Evolutionary conservation across 495 filamentous ascomycete genomes (phyloP).

Genomic region (Peziza echinospora): DNA sequence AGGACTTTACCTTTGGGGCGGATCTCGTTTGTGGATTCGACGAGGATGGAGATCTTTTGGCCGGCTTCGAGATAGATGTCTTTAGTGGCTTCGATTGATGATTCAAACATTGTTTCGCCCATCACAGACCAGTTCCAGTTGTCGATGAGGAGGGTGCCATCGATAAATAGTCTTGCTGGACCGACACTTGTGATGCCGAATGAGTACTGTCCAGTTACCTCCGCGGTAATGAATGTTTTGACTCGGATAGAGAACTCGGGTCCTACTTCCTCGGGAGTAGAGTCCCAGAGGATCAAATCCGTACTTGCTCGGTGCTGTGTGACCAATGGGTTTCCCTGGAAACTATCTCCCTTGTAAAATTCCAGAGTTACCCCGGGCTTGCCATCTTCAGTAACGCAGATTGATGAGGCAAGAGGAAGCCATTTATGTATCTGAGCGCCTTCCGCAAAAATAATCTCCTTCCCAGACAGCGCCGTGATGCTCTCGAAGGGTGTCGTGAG

Average conservation of each 20-base stretch:
- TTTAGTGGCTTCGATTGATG: constrained; percentile 33
- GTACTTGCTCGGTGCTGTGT: constrained; percentile 35
- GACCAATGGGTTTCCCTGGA: constrained; percentile 32
- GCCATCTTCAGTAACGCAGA: constrained; percentile 33
- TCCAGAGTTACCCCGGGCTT: constrained; percentile 38
- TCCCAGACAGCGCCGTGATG: constrained; percentile 25
- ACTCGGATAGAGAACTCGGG: constrained; percentile 39
- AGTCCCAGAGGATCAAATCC: constrained; percentile 49
- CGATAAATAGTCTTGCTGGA: constrained; percentile 44
- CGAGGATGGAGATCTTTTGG: constrained; percentile 27
- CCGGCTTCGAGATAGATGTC: constrained; percentile 30
- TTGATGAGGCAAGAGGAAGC: constrained; percentile 38
- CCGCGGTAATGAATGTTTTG: constrained; percentile 32
- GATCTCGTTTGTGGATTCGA: constrained; percentile 41
- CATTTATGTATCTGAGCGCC: constrained; percentile 42
- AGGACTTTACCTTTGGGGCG: too few relatives aligned
- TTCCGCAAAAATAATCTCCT: constrained; percentile 29
- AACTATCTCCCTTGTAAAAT: constrained; percentile 40
- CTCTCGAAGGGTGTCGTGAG: constrained; percentile 36
- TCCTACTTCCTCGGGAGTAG: constrained; percentile 37
- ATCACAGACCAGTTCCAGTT: constrained; percentile 49
- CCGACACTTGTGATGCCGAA: constrained; percentile 60
- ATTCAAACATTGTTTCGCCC: constrained; percentile 40
- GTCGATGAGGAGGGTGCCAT: constrained; percentile 50
- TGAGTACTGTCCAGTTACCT: constrained; percentile 35